Conservation (phyloP, 106 monocot species). For the Iris macrosiphon region DNA sequence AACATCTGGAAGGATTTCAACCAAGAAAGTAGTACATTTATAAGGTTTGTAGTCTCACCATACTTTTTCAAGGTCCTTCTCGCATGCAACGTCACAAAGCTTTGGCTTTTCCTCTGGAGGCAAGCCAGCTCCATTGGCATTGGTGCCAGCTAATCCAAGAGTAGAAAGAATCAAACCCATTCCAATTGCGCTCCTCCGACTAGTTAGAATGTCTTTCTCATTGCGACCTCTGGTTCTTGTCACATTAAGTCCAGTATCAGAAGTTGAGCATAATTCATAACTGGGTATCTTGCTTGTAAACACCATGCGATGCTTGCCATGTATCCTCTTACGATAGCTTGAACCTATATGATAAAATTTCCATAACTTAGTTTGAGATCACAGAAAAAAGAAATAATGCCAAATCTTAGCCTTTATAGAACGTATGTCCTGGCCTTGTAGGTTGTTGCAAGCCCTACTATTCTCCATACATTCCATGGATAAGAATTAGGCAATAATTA, state of each 20-base stretch:
- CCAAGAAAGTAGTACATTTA: neutral
- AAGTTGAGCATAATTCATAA: conserved; percentile 17
- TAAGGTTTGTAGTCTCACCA: conserved; percentile 44
- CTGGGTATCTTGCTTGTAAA: conserved; percentile 10
- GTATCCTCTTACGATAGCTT: conserved; percentile 15
- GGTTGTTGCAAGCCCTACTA: too few species aligned
- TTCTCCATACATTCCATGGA: too few species aligned
- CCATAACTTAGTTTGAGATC: too few species aligned
- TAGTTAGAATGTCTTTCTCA: conserved; percentile 8
- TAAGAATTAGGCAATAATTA: too few species aligned
- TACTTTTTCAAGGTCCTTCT: conserved; percentile 99
- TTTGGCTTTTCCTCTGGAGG: conserved; percentile 86
- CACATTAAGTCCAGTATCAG: neutral
- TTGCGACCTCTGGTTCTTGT: neutral
- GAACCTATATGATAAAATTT: conserved; percentile 16
- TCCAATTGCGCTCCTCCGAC: conserved; percentile 38
- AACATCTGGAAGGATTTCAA: neutral
- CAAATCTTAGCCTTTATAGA: too few species aligned
- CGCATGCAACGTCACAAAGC: conserved; percentile 69
- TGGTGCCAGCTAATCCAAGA: conserved; percentile 14
- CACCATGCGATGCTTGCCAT: neutral
- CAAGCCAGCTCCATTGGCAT: conserved; percentile 54
- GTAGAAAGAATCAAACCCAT: conserved; percentile 24
- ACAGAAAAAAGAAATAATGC: too few species aligned
- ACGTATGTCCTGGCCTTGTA: too few species aligned